Evolutionary conservation across 257 asterid genomes (phyloP).

Genomic region (Solanum piurae): DNA sequence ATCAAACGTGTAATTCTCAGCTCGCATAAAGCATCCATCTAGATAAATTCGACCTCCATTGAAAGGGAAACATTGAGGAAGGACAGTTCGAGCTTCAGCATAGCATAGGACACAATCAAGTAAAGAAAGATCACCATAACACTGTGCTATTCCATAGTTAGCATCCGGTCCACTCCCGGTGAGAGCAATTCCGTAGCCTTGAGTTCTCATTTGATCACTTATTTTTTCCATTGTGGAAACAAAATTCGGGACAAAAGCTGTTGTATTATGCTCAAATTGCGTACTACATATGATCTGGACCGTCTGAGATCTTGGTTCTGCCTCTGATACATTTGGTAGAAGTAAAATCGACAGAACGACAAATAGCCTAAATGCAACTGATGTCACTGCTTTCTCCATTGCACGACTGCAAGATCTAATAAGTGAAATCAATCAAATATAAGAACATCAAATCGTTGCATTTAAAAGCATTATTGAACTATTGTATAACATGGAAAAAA

Average conservation of each 20-base stretch:
- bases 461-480: neutral
- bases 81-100: conserved; percentile 57
- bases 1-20: conserved; percentile 56
- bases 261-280: conserved; percentile 40
- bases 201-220: conserved; percentile 42
- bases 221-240: conserved; percentile 61
- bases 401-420: neutral
- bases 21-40: conserved; percentile 85
- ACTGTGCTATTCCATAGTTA: conserved; percentile 52
- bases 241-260: conserved; percentile 45
- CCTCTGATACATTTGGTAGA: conserved; percentile 23
- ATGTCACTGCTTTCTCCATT: conserved; percentile 19
- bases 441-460: neutral
- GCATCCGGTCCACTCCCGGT: conserved; percentile 49
- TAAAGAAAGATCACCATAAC: conserved; percentile 79
- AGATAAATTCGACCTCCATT: conserved; percentile 62
- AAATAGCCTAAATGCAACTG: neutral
- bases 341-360: conserved; percentile 14
- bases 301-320: conserved; percentile 54
- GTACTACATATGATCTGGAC: conserved; percentile 35
- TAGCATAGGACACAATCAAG: conserved; percentile 69
- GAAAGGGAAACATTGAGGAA: conserved; percentile 63
- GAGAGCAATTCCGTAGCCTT: conserved; percentile 42
- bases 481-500: neutral
- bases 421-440: neutral